These are phyloP conservation scores for Solanum hybrid DNA, from an alignment of 305 asterid genomes.

Conservation along the genomic window DNA sequence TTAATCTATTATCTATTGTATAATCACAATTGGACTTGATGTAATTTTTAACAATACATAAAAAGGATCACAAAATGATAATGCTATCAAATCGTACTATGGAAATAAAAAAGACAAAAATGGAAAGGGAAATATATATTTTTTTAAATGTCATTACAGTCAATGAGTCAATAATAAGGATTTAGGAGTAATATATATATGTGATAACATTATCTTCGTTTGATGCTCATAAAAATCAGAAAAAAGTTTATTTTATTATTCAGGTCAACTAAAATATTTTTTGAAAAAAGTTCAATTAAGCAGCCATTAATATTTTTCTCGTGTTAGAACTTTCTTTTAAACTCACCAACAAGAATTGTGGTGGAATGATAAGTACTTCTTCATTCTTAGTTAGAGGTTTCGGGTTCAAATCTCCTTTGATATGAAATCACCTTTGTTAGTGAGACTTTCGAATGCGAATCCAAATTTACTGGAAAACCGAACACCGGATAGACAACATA, in stretches of 20 bases:
- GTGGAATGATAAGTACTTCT: rapidly evolving
- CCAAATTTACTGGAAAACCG: too few relatives aligned
- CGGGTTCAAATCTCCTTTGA: rapidly evolving
- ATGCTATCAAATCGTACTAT: neutral
- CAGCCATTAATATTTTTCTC: neutral
- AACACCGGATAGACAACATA: too few relatives aligned
- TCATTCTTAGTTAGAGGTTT: too few relatives aligned
- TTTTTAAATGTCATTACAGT: neutral
- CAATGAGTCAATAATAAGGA: neutral
- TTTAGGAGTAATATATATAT: neutral
- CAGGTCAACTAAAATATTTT: neutral
- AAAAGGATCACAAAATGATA: neutral
- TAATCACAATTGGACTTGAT: neutral
- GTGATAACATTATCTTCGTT: too few relatives aligned
- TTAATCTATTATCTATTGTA: too few relatives aligned
- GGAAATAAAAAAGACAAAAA: neutral
- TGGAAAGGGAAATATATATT: neutral
- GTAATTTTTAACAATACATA: neutral
- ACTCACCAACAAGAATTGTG: neutral
- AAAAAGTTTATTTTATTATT: neutral
- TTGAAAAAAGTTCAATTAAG: neutral
- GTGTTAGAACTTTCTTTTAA: neutral
- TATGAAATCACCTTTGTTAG: too few relatives aligned
- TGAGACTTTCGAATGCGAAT: neutral
- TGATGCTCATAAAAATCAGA: neutral